A percentile compares a stretch with the other conserved stretches of the same genome.
phyloP scores from a whole-genome alignment of 345 rosid species.

The Laguncularia racemosa region DNA sequence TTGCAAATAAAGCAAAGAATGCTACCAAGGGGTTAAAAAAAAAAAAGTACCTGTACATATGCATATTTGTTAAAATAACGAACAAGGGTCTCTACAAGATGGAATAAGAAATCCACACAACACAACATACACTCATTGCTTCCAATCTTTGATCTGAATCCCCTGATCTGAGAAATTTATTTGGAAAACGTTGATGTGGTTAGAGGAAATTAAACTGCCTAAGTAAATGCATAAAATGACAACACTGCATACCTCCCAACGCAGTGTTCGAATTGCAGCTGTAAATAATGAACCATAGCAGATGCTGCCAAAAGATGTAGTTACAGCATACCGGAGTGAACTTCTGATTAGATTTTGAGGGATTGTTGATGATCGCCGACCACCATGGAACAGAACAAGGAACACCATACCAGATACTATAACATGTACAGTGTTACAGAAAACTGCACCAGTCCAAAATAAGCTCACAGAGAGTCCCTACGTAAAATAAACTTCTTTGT shows the following conservation, averaged over 20 bases:
- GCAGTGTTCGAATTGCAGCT: conserved; percentile 86
- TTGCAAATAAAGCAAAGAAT: too few relatives aligned
- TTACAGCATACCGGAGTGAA: conserved; percentile 67
- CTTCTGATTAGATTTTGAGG: conserved; percentile 69
- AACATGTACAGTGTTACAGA: conserved; percentile 90
- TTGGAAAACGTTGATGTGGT: background rate
- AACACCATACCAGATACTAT: conserved; percentile 94
- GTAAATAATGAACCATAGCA: conserved; percentile 98
- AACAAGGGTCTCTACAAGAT: conserved; percentile 95
- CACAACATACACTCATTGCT: conserved; percentile 94
- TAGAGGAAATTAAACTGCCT: background rate
- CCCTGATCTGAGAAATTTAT: conserved; percentile 61
- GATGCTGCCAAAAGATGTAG: conserved; percentile 93
- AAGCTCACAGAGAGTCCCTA: conserved; percentile 92
- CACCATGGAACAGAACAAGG: conserved; percentile 82
- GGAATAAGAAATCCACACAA: conserved; percentile 84
- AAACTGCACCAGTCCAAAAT: conserved; percentile 96
- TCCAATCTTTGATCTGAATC: conserved; percentile 89
- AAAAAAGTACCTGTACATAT: conserved; percentile 69
- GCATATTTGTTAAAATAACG: conserved; percentile 97
- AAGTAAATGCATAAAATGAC: background rate
- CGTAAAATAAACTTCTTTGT: conserved; percentile 10
- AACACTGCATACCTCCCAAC: conserved; percentile 71
- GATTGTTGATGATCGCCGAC: conserved; percentile 60
- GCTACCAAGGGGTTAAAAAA: background rate